Evolutionary conservation across 139 green algal species (phyloP), one percentile per base, ranked within the genome.

Genomic region (Nannochloris sp.): DNA sequence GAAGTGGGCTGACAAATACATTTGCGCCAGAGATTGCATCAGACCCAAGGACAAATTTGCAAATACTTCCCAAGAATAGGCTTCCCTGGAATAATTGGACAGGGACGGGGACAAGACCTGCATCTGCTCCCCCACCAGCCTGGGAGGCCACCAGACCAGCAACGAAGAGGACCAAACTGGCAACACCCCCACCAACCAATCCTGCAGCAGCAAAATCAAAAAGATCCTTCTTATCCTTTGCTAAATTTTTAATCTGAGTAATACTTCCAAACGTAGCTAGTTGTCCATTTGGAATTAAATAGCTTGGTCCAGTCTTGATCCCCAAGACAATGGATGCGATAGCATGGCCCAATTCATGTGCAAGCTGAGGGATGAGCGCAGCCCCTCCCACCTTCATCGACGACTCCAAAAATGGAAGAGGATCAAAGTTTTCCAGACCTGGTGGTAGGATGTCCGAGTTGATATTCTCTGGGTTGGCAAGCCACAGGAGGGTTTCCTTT

Each of bases 211-310:
- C 74, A 20, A 95, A 78, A 68, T 96, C 90, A 74, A 91, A 95
- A 58, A 96, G 57, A 33, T 87, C 69, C 2, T 48, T 61, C 16
- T 77, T 75, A 63, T 78, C 80, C 44, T 61, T 65, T 29, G 79
- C 67, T 46, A 95, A 70, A 30, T 68, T 85, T 51, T 79, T 82
- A 68, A 94, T 66, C 56, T 89, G 92, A 4, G 89, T 96, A 49
- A 97, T 82, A 62, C 79, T 79, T 26, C 92, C 92, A 74, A 98
- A 97, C 29, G 75, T 84, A 43, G 90, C 91, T 10, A 91, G 74
- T 73, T 87, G 82, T 49, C 83, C 70, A 77, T 96, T 97, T 36
- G 92, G 92, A 12, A 98, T 71, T 31, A 97, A 84, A 77, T 84
- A 89, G 11, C 84, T 84, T 12, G 89, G 82, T 3, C 83, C 85